A percentile compares a stretch with the other conserved stretches of the same genome.
These are phyloP conservation scores for Chlamydomonas sp. DNA, from an alignment of 139 green algal species.

Conservation along the genomic window DNA sequence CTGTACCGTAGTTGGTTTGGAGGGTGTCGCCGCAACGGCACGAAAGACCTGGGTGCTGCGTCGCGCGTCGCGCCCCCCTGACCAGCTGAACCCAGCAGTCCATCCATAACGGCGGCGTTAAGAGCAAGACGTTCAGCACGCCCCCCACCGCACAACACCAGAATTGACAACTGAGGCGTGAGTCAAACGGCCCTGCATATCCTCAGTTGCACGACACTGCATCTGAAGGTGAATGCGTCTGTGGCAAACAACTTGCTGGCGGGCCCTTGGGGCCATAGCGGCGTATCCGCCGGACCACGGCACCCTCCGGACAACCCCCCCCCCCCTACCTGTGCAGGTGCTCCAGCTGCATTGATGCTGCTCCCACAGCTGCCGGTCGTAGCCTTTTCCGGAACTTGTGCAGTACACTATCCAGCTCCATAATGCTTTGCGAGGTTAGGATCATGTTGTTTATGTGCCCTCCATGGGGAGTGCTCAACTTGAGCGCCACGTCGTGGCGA, in stretches of 20 bases:
- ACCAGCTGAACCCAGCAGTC: too few relatives aligned
- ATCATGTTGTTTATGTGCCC: constrained; percentile 32
- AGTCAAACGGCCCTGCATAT: neutral
- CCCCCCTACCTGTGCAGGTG: neutral
- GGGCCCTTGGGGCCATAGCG: neutral
- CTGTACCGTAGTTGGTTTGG: neutral
- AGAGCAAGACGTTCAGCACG: too few relatives aligned
- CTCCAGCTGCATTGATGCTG: constrained; percentile 15
- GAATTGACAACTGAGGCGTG: neutral
- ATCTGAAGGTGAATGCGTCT: neutral
- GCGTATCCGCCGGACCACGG: too few relatives aligned
- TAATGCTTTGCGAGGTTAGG: neutral
- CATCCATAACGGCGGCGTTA: too few relatives aligned
- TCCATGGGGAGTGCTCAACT: constrained; percentile 25
- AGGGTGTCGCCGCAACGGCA: neutral
- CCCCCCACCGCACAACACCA: too few relatives aligned
- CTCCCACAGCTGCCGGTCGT: neutral
- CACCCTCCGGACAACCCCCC: too few relatives aligned
- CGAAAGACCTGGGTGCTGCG: too few relatives aligned
- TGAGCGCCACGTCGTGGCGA: constrained; percentile 20
- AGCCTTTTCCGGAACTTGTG: constrained; percentile 11
- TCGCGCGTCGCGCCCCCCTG: too few relatives aligned
- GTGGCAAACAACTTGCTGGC: neutral
- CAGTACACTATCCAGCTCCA: constrained; percentile 13
- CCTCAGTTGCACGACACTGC: neutral